A percentile compares a stretch with the other conserved stretches of the same genome.
Evolutionary conservation across 176 grass and related monocot genomes (phyloP).

Genomic region (Oryza coarctata): DNA sequence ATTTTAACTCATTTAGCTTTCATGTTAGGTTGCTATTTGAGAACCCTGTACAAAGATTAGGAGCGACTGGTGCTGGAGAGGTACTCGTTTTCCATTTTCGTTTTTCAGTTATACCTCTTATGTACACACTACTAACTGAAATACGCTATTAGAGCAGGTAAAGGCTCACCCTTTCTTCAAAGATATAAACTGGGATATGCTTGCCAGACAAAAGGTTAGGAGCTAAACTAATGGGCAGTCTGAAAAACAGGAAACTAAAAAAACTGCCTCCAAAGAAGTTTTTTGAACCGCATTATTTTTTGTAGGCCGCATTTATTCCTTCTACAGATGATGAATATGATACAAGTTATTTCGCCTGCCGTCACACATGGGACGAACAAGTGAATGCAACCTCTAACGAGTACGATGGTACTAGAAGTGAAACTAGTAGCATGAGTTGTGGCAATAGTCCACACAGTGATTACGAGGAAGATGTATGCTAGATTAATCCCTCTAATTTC

Average conservation of each 20-base stretch:
- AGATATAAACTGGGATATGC: constrained; percentile 90
- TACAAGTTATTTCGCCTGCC: constrained; percentile 87
- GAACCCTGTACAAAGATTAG: constrained; percentile 84
- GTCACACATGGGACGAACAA: constrained; percentile 74
- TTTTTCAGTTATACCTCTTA: not conserved
- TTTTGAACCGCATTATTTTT: constrained; percentile 1
- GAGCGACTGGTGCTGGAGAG: constrained; percentile 90
- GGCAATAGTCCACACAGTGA: constrained; percentile 71
- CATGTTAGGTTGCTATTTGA: constrained; percentile 67
- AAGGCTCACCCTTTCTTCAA: constrained; percentile 94
- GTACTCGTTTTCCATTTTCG: constrained; percentile 51
- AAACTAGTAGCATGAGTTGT: constrained; percentile 79
- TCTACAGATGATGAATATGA: constrained; percentile 86
- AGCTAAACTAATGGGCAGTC: not conserved
- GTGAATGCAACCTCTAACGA: constrained; percentile 38
- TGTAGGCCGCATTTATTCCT: constrained; percentile 81
- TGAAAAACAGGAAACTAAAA: not conserved
- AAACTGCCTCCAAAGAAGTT: not conserved
- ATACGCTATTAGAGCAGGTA: constrained; percentile 86
- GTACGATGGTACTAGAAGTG: constrained; percentile 65
- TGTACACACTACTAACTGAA: constrained; percentile 41
- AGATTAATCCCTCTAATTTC: not conserved
- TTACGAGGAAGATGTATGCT: constrained; percentile 81
- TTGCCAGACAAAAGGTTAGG: constrained; percentile 78
- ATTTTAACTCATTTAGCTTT: not conserved